phyloP scores from a whole-genome alignment of 805 yeast species.

The Jamesozyma piceae region DNA sequence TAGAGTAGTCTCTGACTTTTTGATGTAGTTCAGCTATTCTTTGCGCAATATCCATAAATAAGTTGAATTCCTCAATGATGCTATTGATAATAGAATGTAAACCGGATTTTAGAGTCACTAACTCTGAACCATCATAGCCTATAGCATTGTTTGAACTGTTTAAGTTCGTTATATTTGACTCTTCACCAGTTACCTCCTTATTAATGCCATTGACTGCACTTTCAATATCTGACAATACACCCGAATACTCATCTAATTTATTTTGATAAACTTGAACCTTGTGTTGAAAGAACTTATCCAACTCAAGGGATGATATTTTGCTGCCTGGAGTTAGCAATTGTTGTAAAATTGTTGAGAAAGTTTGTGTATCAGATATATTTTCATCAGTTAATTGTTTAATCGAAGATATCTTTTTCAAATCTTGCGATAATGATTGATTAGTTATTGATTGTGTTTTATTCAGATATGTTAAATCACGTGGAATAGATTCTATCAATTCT shows the following conservation, averaged over 20 bases:
- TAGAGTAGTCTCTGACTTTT: constrained; percentile 30
- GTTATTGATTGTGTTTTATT: constrained; percentile 53
- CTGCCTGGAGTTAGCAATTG: constrained; percentile 47
- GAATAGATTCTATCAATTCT: constrained; percentile 58
- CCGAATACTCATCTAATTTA: constrained; percentile 43
- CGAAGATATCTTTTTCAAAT: constrained; percentile 37
- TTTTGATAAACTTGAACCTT: constrained; percentile 30
- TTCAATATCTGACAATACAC: constrained; percentile 45
- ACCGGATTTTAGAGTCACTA: constrained; percentile 24
- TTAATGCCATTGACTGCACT: constrained; percentile 54
- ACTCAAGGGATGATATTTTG: constrained; percentile 45
- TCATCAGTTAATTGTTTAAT: constrained; percentile 37
- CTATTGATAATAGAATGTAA: constrained; percentile 49
- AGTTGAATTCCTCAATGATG: constrained; percentile 54
- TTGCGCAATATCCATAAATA: constrained; percentile 70
- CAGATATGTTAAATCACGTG: constrained; percentile 59
- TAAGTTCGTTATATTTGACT: background rate
- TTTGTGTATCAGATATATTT: constrained; percentile 38
- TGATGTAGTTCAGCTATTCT: constrained; percentile 64
- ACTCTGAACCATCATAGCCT: constrained; percentile 10
- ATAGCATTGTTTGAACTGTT: background rate
- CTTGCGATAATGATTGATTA: constrained; percentile 50
- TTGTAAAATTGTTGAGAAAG: constrained; percentile 43
- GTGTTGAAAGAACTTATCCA: constrained; percentile 47
- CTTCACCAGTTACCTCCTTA: constrained; percentile 31